phyloP scores from a whole-genome alignment of 768 basidiomycete species.

The Mycena galericulata region DNA sequence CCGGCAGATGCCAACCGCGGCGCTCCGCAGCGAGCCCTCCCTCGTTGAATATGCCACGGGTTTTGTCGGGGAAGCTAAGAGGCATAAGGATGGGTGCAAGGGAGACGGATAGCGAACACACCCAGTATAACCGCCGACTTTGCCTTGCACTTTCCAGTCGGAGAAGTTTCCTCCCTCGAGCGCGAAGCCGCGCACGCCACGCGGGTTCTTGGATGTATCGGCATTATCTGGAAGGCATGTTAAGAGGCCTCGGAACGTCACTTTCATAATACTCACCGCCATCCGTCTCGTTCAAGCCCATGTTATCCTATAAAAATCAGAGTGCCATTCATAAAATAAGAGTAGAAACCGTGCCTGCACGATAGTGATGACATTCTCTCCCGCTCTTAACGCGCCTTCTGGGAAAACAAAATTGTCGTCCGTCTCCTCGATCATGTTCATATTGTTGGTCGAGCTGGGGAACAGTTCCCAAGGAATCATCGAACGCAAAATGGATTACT shows the following conservation, averaged over 20 bases:
- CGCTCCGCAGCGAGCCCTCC: constrained; percentile 81
- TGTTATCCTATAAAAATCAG: constrained; percentile 68
- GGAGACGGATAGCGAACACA: constrained; percentile 47
- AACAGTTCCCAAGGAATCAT: neutral
- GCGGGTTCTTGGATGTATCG: constrained; percentile 76
- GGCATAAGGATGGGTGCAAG: neutral
- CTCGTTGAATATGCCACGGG: constrained; percentile 77
- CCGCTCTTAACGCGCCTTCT: constrained; percentile 58
- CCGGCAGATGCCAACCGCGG: constrained; percentile 81
- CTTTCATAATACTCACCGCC: constrained; percentile 50
- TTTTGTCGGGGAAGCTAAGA: constrained; percentile 77
- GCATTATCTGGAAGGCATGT: constrained; percentile 51
- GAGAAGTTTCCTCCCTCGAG: constrained; percentile 72
- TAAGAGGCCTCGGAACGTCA: neutral
- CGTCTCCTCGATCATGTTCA: constrained; percentile 70
- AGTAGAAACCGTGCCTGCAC: constrained; percentile 64
- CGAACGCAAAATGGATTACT: constrained; percentile 33
- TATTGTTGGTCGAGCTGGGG: constrained; percentile 76
- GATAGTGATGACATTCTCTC: constrained; percentile 84
- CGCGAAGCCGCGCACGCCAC: constrained; percentile 82
- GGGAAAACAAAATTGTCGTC: constrained; percentile 78
- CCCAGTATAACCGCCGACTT: constrained; percentile 75
- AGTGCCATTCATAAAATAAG: neutral
- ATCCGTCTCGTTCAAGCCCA: constrained; percentile 77
- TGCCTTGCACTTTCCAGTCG: constrained; percentile 81